These are phyloP conservation scores for Kingdonia uniflora DNA, from an alignment of 164 flowering plant species.

Conservation along the genomic window DNA sequence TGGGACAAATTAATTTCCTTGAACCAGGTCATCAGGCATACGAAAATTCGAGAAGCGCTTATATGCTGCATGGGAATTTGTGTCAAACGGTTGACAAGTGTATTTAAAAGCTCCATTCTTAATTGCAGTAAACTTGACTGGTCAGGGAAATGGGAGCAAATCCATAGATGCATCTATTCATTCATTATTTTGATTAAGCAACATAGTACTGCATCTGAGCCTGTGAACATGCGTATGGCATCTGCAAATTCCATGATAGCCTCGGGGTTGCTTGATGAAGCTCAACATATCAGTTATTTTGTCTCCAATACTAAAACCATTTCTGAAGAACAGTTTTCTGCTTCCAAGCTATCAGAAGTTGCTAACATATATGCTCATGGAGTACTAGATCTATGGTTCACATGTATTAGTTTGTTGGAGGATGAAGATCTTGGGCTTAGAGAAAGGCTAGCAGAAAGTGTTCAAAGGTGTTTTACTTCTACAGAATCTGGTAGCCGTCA, in stretches of 20 bases:
- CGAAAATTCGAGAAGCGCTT: conserved; percentile 54
- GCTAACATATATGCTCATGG: conserved; percentile 38
- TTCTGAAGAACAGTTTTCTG: conserved; percentile 12
- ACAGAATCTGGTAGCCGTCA: conserved; percentile 14
- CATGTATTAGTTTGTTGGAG: conserved; percentile 73
- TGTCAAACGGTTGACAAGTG: conserved; percentile 33
- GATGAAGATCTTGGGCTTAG: conserved; percentile 82
- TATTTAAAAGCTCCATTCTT: conserved; percentile 23
- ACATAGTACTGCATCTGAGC: conserved; percentile 60
- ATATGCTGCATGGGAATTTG: conserved; percentile 82
- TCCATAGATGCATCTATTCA: conserved; percentile 30
- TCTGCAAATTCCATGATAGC: conserved; percentile 78
- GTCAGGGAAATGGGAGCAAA: conserved; percentile 17
- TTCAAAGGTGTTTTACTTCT: conserved; percentile 41
- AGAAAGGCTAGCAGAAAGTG: conserved; percentile 48
- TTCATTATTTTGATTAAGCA: conserved; percentile 41
- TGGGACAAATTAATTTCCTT: conserved; percentile 65
- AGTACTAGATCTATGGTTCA: conserved; percentile 64
- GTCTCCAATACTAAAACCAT: conserved; percentile 23
- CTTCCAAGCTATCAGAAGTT: conserved; percentile 27
- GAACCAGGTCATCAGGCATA: conserved; percentile 42
- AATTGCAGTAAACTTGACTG: conserved; percentile 13
- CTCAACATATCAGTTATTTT: conserved; percentile 32
- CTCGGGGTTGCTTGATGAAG: conserved; percentile 78
- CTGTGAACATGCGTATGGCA: conserved; percentile 72